Conservation (phyloP, 2,329 filamentous ascomycete genomes). For the Plectosphaerella cucumerina region DNA sequence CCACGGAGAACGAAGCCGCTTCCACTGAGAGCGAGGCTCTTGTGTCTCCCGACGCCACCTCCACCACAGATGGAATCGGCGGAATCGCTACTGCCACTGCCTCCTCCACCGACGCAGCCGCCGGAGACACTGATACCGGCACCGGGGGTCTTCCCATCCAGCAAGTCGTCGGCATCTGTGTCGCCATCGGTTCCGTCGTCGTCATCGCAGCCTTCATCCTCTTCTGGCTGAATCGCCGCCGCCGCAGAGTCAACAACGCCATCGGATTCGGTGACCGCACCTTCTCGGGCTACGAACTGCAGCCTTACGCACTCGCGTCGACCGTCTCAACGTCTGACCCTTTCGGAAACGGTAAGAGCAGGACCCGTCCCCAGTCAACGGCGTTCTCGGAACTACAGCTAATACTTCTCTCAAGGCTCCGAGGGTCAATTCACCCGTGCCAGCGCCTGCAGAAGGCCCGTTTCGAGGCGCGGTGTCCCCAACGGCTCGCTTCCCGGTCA, state of each 20-base stretch:
- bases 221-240: background rate
- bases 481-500: too few relatives aligned
- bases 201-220: conserved; percentile 16
- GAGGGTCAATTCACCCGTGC: conserved; percentile 10
- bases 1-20: too few relatives aligned
- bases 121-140: too few relatives aligned
- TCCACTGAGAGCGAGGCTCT: too few relatives aligned
- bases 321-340: background rate
- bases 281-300: conserved; percentile 14
- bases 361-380: conserved; percentile 3
- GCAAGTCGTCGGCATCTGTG: conserved; percentile 6
- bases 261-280: conserved; percentile 9
- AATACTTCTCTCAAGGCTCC: too few relatives aligned
- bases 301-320: conserved; percentile 5
- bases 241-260: conserved; percentile 3
- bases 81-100: too few relatives aligned
- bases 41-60: too few relatives aligned
- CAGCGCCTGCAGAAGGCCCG: background rate
- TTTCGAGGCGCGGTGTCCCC: too few relatives aligned
- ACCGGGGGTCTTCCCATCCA: background rate
- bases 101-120: too few relatives aligned
- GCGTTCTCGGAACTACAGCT: too few relatives aligned
- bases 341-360: conserved; percentile 5
- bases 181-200: conserved; percentile 10
- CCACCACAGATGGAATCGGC: too few relatives aligned